Percentiles rank a stretch among this genome's conserved stretches.
phyloP scores from a whole-genome alignment of 1,284 basidiomycete genomes.

The Xerocomus tenax region DNA sequence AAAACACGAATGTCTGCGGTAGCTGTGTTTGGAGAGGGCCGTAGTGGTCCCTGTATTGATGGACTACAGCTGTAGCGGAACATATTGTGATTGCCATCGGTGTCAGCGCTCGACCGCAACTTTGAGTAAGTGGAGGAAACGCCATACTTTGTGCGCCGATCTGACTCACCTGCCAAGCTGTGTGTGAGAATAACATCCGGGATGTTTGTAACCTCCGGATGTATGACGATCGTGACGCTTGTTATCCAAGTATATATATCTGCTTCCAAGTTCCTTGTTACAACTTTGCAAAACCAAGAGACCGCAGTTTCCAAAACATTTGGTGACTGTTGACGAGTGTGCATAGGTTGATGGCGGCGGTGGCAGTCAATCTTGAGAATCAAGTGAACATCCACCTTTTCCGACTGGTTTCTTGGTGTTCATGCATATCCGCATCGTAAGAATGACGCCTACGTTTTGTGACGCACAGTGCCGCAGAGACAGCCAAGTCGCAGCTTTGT shows the following conservation, averaged over 20 bases:
- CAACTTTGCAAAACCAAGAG: not conserved
- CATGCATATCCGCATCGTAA: not conserved
- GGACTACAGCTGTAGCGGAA: conserved; percentile 17
- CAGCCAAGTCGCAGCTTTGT: conserved; percentile 5
- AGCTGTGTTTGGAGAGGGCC: conserved; percentile 21
- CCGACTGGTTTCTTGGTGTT: not conserved
- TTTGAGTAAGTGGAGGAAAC: conserved; percentile 18
- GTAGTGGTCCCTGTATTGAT: conserved; percentile 7
- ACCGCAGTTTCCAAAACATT: not conserved
- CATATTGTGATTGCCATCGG: conserved; percentile 21
- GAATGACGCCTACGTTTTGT: not conserved
- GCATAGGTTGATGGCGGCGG: conserved; percentile 2
- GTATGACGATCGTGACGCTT: conserved; percentile 2
- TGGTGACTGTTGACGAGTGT: not conserved
- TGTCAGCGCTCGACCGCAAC: conserved; percentile 14
- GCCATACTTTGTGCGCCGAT: conserved; percentile 26
- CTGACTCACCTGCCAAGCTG: conserved; percentile 29
- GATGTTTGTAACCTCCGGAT: conserved; percentile 13
- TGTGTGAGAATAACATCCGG: conserved; percentile 26
- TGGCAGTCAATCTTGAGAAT: not conserved
- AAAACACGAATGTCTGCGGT: conserved; percentile 3
- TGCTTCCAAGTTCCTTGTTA: not conserved
- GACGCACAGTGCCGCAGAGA: not conserved
- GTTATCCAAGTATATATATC: not conserved
- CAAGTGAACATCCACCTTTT: not conserved